A percentile compares a stretch with the other conserved stretches of the same genome.
phyloP scores from a whole-genome alignment of 441 rosid genomes.

The Euphorbia celastroides region DNA sequence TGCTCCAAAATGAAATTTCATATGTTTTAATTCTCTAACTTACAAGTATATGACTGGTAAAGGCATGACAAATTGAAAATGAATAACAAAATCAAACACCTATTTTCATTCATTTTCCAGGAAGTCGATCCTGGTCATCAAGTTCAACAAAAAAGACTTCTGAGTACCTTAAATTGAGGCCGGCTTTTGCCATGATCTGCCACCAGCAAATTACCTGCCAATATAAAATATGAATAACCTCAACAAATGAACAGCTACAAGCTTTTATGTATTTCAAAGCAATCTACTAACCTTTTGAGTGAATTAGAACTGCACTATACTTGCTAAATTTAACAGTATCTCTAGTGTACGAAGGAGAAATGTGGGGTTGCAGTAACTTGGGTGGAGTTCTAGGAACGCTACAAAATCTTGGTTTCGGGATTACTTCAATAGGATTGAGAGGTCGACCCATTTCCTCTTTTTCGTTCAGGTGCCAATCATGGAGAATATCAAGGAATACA shows the following conservation, averaged over 20 bases:
- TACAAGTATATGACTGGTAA: background rate
- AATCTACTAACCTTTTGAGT: constrained; percentile 27
- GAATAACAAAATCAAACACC: background rate
- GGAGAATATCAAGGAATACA: too few species aligned
- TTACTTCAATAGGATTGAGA: constrained; percentile 23
- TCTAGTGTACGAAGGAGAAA: constrained; percentile 13
- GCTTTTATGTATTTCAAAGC: background rate
- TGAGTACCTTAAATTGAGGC: constrained; percentile 25
- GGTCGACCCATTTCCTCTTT: constrained; percentile 28
- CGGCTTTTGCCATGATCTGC: constrained; percentile 20
- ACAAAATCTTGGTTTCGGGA: constrained; percentile 14
- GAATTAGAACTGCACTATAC: constrained; percentile 15
- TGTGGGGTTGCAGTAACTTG: constrained; percentile 23
- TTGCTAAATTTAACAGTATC: constrained; percentile 14
- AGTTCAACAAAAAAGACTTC: background rate
- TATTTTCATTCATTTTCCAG: background rate
- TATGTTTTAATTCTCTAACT: background rate
- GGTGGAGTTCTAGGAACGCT: constrained; percentile 7
- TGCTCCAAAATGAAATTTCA: background rate
- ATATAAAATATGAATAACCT: background rate
- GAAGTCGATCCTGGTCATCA: background rate
- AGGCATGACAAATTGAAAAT: background rate
- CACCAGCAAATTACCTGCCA: constrained; percentile 28
- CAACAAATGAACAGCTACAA: background rate
- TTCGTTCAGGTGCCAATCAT: background rate